Conservation (phyloP, 768 basidiomycete genomes). For the Cystobasidiopsis lactophilus region DNA sequence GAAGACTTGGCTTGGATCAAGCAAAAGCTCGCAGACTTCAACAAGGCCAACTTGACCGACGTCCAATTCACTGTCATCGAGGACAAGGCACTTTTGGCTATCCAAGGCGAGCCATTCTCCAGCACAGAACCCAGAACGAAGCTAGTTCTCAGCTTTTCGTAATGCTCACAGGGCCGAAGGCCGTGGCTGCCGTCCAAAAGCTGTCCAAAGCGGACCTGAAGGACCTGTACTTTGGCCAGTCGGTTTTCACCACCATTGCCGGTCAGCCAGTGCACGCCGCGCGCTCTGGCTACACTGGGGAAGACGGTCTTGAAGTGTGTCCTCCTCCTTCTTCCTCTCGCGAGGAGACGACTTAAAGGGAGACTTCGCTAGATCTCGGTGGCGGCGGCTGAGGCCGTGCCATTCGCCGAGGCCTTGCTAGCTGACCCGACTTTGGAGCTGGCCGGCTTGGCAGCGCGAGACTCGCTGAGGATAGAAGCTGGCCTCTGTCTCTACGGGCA, state of each 20-base stretch:
- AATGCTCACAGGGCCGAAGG: slow-evolving; percentile 42
- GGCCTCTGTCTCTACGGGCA: slow-evolving; percentile 93
- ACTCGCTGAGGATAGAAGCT: slow-evolving; percentile 82
- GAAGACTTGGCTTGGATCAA: slow-evolving; percentile 61
- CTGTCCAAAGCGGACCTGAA: slow-evolving; percentile 35
- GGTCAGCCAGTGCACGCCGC: slow-evolving; percentile 36
- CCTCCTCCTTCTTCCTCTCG: slow-evolving; percentile 6
- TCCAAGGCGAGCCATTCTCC: slow-evolving; percentile 42
- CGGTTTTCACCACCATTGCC: slow-evolving; percentile 56
- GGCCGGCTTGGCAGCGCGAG: slow-evolving; percentile 75
- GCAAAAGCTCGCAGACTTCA: slow-evolving; percentile 53
- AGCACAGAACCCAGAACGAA: no score
- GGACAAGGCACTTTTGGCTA: slow-evolving; percentile 64
- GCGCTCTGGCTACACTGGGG: slow-evolving; percentile 90
- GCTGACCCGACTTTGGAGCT: slow-evolving; percentile 48
- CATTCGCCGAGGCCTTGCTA: slow-evolving; percentile 43
- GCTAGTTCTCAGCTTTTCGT: not conserved
- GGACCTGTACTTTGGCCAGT: slow-evolving; percentile 59
- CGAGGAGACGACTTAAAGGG: not conserved
- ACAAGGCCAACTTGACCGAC: slow-evolving; percentile 30
- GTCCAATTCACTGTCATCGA: slow-evolving; percentile 67
- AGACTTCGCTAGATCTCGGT: slow-evolving; percentile 50
- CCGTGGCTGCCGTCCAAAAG: slow-evolving; percentile 52
- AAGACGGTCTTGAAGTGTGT: slow-evolving; percentile 71
- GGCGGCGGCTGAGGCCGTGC: slow-evolving; percentile 50